Evolutionary conservation across 768 basidiomycete genomes (phyloP).

Genomic region (Lentinula aciculospora): DNA sequence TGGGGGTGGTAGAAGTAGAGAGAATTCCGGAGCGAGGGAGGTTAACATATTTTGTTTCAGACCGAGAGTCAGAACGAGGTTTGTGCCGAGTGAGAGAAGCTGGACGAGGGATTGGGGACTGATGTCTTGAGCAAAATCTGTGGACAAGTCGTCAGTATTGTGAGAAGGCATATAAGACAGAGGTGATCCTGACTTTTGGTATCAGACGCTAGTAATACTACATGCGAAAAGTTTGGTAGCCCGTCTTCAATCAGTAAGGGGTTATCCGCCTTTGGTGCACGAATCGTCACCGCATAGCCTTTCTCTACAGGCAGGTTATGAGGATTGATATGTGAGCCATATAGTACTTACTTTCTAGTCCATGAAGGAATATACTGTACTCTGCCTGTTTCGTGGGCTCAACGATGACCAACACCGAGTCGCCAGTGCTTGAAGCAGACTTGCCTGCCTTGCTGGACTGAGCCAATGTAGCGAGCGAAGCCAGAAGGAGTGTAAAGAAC

Average conservation of each 20-base stretch:
- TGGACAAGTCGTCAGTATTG: constrained; percentile 1
- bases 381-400: constrained; percentile 66
- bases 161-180: background rate
- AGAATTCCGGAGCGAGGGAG: constrained; percentile 87
- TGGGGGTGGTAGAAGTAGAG: constrained; percentile 81
- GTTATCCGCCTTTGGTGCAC: constrained; percentile 68
- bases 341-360: constrained; percentile 56
- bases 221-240: constrained; percentile 73
- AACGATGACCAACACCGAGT: constrained; percentile 80
- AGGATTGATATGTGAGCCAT: no score
- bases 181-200: constrained; percentile 57
- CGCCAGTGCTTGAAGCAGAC: constrained; percentile 76
- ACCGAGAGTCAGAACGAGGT: constrained; percentile 80
- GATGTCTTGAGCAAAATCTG: constrained; percentile 70
- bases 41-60: constrained; percentile 68
- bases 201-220: constrained; percentile 82
- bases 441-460: constrained; percentile 8
- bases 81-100: constrained; percentile 65
- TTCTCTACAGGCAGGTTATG: constrained; percentile 38
- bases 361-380: constrained; percentile 80
- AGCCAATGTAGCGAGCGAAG: background rate
- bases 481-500: background rate
- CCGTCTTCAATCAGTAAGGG: constrained; percentile 67
- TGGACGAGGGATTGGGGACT: constrained; percentile 76
- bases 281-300: constrained; percentile 86